Evolutionary conservation across 306 rosid genomes (phyloP), one percentile per base, ranked within the genome.

Genomic region (Cyclanthera cordifolia): DNA sequence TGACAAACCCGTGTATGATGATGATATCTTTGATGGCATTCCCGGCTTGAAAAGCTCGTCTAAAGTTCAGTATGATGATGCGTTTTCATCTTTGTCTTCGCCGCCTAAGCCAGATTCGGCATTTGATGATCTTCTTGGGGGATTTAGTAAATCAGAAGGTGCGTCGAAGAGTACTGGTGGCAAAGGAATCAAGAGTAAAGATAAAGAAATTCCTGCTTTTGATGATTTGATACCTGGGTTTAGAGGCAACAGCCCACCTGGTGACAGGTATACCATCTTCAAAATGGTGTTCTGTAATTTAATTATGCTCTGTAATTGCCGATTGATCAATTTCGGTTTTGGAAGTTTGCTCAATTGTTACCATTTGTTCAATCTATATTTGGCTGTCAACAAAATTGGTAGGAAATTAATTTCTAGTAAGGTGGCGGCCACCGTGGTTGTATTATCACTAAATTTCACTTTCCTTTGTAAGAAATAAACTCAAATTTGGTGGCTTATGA

Each of bases 181-280:
- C 20, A 83, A 73, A 73, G 69, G 78, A 79, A 52, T 76, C 53
- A 87, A 77, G 73, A 84, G 78, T 73, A 73, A 80, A 45, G 88
- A 64, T 60, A 84, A 72, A 78, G 78, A 79, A 60, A 79, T 28
- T 68, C 61, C 87, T 1, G 84, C 67, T 65, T 88, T 90, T 19
- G 91, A 82, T 78, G 99, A 90, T 80, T 87, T 92, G 78, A 24
- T 92, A 34, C 89, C 95, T 59, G 99, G 96, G 45, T 90, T 90
- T 56, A 90, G 96, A 66, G 78, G 79, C 46, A 70, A 81, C 63
- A 83, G 56, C 55, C 43, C 85, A 25, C 75, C 83, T 56, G 76
- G 75, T 72, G 86, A 76, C 53, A 90, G 97, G 99, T 94, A 87
- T 69, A 76, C 57, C 51, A n/a, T 12, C 10, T 16, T 46, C 2